Evolutionary conservation across 2,329 filamentous ascomycete genomes (phyloP).

Genomic region (Pseudogymnoascus verrucosus): DNA sequence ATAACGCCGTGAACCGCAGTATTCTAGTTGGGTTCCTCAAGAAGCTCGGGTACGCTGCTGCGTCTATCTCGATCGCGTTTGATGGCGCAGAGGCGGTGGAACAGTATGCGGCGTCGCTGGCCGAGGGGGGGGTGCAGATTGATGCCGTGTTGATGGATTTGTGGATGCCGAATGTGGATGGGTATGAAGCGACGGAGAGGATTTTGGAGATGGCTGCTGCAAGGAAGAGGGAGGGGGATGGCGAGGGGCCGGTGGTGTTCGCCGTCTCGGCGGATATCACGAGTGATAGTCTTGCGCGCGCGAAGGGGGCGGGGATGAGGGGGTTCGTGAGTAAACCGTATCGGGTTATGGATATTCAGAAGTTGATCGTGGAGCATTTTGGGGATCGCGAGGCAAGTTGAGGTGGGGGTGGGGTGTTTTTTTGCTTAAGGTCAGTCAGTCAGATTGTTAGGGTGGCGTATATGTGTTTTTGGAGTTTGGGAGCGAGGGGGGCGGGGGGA

Average conservation of each 20-base stretch:
- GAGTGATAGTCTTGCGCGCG: constrained; percentile 39
- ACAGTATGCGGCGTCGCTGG: constrained; percentile 43
- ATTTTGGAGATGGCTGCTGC: constrained; percentile 40
- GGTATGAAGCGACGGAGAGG: constrained; percentile 57
- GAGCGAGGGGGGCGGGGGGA: not conserved
- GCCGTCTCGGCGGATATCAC: constrained; percentile 51
- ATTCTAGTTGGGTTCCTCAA: constrained; percentile 58
- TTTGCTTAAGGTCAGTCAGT: no score
- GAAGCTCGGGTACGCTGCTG: constrained; percentile 55
- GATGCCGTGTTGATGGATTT: constrained; percentile 66
- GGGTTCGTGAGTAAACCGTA: constrained; percentile 50
- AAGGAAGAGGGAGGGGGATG: not conserved
- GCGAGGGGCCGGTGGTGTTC: constrained; percentile 37
- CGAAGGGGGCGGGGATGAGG: constrained; percentile 44
- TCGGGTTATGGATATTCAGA: constrained; percentile 44
- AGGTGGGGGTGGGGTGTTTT: not conserved
- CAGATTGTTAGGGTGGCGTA: not conserved
- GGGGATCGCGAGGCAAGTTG: not conserved
- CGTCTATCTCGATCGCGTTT: constrained; percentile 51
- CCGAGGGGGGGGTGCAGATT: constrained; percentile 32
- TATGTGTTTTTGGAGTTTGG: not conserved
- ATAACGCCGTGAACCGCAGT: constrained; percentile 64
- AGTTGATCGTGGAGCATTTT: constrained; percentile 35
- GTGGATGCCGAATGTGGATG: constrained; percentile 70
- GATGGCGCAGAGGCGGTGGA: constrained; percentile 61